Evolutionary conservation across 2,329 filamentous ascomycete genomes (phyloP).

Genomic region (Stachybotrys elegans): DNA sequence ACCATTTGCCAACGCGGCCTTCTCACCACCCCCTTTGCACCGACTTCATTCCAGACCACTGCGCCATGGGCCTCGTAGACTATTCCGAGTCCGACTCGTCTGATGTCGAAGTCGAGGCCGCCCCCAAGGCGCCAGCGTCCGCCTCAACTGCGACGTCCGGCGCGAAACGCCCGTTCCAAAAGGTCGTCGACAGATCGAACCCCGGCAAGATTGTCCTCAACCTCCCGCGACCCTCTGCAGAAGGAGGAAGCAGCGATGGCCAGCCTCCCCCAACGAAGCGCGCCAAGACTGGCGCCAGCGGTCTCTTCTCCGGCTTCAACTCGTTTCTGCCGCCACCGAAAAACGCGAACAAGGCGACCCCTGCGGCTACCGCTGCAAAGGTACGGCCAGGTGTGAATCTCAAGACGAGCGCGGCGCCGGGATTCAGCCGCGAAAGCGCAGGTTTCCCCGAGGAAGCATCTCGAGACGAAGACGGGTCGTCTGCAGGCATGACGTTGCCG

Average conservation of each 20-base stretch:
- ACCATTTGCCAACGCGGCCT: no score
- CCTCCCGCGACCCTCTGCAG: conserved; percentile 53
- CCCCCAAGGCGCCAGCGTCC: conserved; percentile 21
- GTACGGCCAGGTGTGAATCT: conserved; percentile 50
- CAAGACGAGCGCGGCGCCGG: conserved; percentile 78
- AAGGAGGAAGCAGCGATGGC: conserved; percentile 27
- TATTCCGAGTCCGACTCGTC: conserved; percentile 85
- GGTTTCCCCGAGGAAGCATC: conserved; percentile 18
- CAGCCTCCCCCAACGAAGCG: conserved; percentile 61
- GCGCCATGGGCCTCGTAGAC: conserved; percentile 73
- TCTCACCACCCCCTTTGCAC: no score
- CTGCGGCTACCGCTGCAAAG: conserved; percentile 23
- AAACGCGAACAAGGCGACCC: conserved; percentile 32
- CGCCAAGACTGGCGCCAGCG: conserved; percentile 48
- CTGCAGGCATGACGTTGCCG: conserved; percentile 27
- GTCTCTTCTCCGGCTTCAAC: conserved; percentile 76
- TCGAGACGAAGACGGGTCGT: conserved; percentile 12
- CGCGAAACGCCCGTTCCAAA: conserved; percentile 63
- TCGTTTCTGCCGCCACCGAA: conserved; percentile 85
- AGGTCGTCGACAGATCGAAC: conserved; percentile 76
- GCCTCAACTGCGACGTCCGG: conserved; percentile 24
- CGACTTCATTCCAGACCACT: conserved; percentile 12
- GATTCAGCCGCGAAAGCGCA: conserved; percentile 65
- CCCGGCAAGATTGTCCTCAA: conserved; percentile 80
- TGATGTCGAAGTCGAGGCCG: conserved; percentile 45